A percentile compares a stretch with the other conserved stretches of the same genome.
These are phyloP conservation scores for Endoconidiophora polonica DNA, from an alignment of 2,329 filamentous ascomycete genomes.

Conservation along the genomic window DNA sequence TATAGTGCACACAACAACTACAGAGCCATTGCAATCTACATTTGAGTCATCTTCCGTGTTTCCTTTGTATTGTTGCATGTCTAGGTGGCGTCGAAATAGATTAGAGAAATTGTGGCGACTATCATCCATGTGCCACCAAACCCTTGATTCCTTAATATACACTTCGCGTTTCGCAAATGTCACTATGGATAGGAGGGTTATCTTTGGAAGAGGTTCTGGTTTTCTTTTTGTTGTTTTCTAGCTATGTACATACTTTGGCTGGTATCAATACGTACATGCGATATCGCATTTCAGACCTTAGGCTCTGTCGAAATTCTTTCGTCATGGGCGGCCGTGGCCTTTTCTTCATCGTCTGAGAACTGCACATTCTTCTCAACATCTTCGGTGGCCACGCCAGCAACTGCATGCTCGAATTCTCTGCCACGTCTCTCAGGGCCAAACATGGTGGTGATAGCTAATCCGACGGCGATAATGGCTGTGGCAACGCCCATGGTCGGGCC, in stretches of 20 bases:
- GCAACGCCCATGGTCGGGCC: constrained; percentile 61
- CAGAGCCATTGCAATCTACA: too few relatives aligned
- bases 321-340: constrained; percentile 2
- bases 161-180: too few relatives aligned
- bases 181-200: too few relatives aligned
- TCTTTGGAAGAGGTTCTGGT: not conserved
- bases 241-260: too few relatives aligned
- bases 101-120: too few relatives aligned
- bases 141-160: too few relatives aligned
- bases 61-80: too few relatives aligned
- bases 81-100: too few relatives aligned
- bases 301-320: not conserved
- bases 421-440: constrained; percentile 62
- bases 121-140: too few relatives aligned
- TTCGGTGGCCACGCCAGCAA: constrained; percentile 20
- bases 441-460: constrained; percentile 50
- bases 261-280: not conserved
- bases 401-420: constrained; percentile 46
- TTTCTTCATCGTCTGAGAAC: constrained; percentile 10
- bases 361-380: constrained; percentile 14
- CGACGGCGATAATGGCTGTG: constrained; percentile 57
- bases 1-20: too few relatives aligned
- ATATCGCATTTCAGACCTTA: not conserved
- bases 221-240: not conserved
- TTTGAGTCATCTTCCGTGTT: too few relatives aligned